These are phyloP conservation scores for Pyricularia grisea DNA, from an alignment of 2,329 filamentous ascomycete species.

Conservation along the genomic window DNA sequence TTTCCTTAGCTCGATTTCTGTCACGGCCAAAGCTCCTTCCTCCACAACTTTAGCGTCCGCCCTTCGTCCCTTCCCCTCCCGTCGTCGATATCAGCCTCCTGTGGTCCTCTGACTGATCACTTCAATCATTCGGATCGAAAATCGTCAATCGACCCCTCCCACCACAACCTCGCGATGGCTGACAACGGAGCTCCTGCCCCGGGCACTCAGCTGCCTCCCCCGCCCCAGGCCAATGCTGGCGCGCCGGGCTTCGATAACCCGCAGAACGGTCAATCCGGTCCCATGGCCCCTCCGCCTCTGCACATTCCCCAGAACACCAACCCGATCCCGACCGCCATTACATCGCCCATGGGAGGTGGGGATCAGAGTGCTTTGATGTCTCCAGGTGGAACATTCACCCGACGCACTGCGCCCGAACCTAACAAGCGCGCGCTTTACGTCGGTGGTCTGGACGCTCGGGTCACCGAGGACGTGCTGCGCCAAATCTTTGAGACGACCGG, in stretches of 20 bases:
- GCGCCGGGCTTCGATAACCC: slow-evolving; percentile 70
- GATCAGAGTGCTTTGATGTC: slow-evolving; percentile 65
- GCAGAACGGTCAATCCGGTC: slow-evolving; percentile 57
- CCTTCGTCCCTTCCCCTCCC: neutral
- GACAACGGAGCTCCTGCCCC: slow-evolving; percentile 59
- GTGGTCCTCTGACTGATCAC: neutral
- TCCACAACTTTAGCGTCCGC: neutral
- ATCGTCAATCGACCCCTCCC: slow-evolving; percentile 2
- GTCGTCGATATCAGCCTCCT: neutral
- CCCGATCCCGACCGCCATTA: slow-evolving; percentile 86
- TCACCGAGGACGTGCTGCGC: slow-evolving; percentile 91
- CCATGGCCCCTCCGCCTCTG: slow-evolving; percentile 80
- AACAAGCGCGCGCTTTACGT: slow-evolving; percentile 98
- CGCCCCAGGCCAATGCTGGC: slow-evolving; percentile 58
- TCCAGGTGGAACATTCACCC: slow-evolving; percentile 72
- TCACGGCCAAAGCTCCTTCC: neutral
- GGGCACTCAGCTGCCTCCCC: slow-evolving; percentile 58
- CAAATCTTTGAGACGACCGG: slow-evolving; percentile 99
- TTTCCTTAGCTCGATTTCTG: slow-evolving; percentile 1
- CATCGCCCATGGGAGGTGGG: slow-evolving; percentile 68
- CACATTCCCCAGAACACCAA: slow-evolving; percentile 96
- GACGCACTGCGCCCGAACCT: slow-evolving; percentile 89
- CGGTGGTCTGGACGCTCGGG: slow-evolving; percentile 85
- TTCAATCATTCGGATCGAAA: neutral
- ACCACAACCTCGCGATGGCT: slow-evolving; percentile 52